Conservation (phyloP, 1,139 yeast genomes). For the Debaryomyces nepalensis region DNA sequence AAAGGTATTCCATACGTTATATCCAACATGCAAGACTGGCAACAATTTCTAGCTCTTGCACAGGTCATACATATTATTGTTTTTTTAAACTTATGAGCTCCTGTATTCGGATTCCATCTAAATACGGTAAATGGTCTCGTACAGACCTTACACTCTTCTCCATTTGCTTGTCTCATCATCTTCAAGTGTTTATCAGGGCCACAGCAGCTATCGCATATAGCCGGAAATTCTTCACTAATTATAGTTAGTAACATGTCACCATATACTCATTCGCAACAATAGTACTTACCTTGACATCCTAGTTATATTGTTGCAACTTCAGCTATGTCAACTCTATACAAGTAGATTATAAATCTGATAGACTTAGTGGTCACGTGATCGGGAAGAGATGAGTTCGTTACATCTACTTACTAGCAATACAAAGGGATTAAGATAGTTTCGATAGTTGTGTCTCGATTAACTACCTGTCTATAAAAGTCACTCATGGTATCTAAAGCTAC, state of each 20-base stretch:
- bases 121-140: constrained; percentile 83
- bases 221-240: constrained; percentile 48
- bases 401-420: no score
- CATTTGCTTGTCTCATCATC: constrained; percentile 73
- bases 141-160: constrained; percentile 79
- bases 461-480: no score
- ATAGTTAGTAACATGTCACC: background rate
- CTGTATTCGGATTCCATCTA: constrained; percentile 61
- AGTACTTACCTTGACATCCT: no score
- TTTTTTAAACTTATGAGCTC: constrained; percentile 45
- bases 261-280: no score
- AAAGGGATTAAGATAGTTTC: no score
- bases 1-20: constrained; percentile 78
- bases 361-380: background rate
- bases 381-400: background rate
- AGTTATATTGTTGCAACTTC: no score
- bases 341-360: background rate
- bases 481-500: background rate
- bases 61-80: constrained; percentile 77
- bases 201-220: constrained; percentile 73
- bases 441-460: no score
- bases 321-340: no score
- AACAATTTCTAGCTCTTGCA: constrained; percentile 76
- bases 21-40: constrained; percentile 88
- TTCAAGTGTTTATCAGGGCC: constrained; percentile 68